These are phyloP conservation scores for Scutellaria barbata DNA, from an alignment of 257 asterid species.

Conservation along the genomic window DNA sequence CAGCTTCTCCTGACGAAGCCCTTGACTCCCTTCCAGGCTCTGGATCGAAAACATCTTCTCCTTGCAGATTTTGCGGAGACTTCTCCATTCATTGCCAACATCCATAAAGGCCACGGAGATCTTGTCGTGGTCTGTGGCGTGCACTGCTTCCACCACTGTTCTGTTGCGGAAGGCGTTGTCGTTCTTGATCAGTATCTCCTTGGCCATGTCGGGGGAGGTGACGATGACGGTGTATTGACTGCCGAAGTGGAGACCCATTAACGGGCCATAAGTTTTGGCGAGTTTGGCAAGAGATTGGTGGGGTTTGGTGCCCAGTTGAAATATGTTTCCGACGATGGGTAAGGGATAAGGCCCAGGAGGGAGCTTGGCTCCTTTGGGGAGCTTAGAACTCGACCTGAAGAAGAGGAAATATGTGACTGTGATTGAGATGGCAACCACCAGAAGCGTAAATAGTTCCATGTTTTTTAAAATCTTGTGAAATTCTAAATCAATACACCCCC, in stretches of 20 bases:
- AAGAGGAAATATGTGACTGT: not conserved
- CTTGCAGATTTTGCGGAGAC: slow-evolving; percentile 40
- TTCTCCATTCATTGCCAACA: slow-evolving; percentile 41
- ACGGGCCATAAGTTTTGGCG: slow-evolving; percentile 43
- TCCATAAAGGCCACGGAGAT: slow-evolving; percentile 39
- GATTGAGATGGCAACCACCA: not conserved
- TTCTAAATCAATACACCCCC: too few relatives aligned
- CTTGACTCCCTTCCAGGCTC: slow-evolving; percentile 37
- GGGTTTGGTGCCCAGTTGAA: slow-evolving; percentile 28
- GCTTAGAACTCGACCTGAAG: not conserved
- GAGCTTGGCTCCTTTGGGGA: not conserved
- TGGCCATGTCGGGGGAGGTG: slow-evolving; percentile 46
- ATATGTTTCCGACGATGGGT: slow-evolving; percentile 38
- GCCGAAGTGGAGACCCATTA: slow-evolving; percentile 28
- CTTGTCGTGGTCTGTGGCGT: slow-evolving; percentile 18
- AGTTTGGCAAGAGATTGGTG: slow-evolving; percentile 35
- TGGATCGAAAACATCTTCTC: slow-evolving; percentile 40
- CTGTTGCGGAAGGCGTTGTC: slow-evolving; percentile 31
- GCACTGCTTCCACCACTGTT: not conserved
- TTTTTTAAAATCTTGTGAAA: too few relatives aligned
- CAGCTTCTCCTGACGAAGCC: slow-evolving; percentile 40
- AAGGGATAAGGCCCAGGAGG: slow-evolving; percentile 24
- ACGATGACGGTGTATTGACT: slow-evolving; percentile 35
- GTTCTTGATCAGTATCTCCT: slow-evolving; percentile 37
- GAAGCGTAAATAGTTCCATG: not conserved